A percentile compares a stretch with the other conserved stretches of the same genome.
Conservation (phyloP, 306 rosid genomes). For the Prunus davidiana region DNA sequence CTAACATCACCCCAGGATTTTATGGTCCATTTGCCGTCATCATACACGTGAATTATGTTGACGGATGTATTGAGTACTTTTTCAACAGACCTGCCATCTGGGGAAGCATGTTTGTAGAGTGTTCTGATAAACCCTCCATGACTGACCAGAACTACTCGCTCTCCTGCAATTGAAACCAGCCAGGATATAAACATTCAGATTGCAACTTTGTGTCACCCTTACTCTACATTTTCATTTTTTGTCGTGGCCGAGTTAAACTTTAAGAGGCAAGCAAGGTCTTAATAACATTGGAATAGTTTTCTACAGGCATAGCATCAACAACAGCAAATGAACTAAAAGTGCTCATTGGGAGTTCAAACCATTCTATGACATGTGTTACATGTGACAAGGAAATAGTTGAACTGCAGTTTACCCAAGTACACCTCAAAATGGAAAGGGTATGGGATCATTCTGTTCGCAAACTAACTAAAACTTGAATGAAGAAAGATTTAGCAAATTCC, state of each 20-base stretch:
- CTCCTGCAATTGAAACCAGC: conserved; percentile 45
- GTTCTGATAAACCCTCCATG: conserved; percentile 79
- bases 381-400: neutral
- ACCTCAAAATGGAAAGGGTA: neutral
- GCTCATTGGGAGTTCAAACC: conserved; percentile 7
- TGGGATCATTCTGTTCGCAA: neutral
- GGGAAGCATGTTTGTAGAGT: conserved; percentile 51
- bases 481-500: neutral
- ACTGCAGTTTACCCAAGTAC: neutral
- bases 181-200: conserved; percentile 18
- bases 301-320: neutral
- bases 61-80: conserved; percentile 68
- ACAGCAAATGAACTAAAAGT: neutral
- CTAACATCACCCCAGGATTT: conserved; percentile 74
- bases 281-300: neutral
- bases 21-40: conserved; percentile 57
- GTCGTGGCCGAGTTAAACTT: neutral
- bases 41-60: conserved; percentile 60
- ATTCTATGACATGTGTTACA: neutral
- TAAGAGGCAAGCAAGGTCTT: neutral
- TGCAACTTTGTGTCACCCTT: neutral
- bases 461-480: neutral
- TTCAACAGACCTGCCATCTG: conserved; percentile 33
- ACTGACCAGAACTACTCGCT: conserved; percentile 61
- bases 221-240: neutral